Conservation (phyloP, 208 protist species). For the Leishmania braziliensis region DNA sequence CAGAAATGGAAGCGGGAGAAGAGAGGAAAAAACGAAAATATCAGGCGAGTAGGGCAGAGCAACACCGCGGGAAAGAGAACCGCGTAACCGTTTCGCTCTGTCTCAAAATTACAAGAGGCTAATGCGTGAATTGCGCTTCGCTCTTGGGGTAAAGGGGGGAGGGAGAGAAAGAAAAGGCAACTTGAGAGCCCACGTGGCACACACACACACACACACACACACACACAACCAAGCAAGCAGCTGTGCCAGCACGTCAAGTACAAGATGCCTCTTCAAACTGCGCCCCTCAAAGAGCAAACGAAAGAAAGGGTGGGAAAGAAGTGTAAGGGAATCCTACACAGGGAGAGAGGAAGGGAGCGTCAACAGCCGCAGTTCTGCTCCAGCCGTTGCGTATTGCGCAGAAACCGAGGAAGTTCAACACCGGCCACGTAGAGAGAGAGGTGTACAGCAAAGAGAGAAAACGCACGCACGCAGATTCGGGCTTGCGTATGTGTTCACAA, state of each 20-base stretch:
- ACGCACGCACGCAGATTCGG: constrained; percentile 1
- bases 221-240: not conserved
- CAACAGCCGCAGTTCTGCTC: not conserved
- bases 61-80: not conserved
- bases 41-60: not conserved
- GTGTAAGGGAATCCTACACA: not conserved
- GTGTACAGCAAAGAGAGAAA: not conserved
- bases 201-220: not conserved
- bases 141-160: not conserved
- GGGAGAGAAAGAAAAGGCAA: not conserved
- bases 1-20: not conserved
- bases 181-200: not conserved
- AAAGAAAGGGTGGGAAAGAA: not conserved
- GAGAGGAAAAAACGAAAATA: not conserved
- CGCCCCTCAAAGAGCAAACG: not conserved
- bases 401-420: not conserved
- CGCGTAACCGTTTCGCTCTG: not conserved
- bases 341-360: not conserved
- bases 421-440: not conserved
- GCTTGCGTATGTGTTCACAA: not conserved
- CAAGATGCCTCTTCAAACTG: not conserved
- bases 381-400: not conserved
- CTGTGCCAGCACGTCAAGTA: not conserved
- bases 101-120: not conserved
- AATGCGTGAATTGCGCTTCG: not conserved